Evolutionary conservation across 768 basidiomycete genomes (phyloP).

Genomic region (Mycena metata): DNA sequence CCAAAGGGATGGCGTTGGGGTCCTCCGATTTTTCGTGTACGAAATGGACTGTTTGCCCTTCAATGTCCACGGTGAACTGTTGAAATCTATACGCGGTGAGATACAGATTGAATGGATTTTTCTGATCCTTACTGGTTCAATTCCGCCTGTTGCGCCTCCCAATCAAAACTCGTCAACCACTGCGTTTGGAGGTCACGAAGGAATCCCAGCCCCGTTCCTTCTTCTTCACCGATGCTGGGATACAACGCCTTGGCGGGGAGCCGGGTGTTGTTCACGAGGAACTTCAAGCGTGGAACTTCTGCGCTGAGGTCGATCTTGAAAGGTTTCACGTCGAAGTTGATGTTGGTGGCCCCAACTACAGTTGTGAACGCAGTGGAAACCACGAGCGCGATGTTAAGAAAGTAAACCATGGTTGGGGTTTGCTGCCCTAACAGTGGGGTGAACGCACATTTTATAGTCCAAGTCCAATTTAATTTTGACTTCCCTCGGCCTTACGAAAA

Average conservation of each 20-base stretch:
- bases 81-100: not conserved
- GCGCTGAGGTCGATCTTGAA: constrained; percentile 11
- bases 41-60: constrained; percentile 21
- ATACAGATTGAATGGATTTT: too few species aligned
- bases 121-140: constrained; percentile 15
- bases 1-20: constrained; percentile 18
- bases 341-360: too few species aligned
- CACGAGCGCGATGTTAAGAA: too few species aligned
- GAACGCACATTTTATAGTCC: too few species aligned
- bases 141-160: constrained; percentile 14
- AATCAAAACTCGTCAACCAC: constrained; percentile 10
- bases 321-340: constrained; percentile 13
- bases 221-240: not conserved
- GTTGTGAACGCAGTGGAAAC: too few species aligned
- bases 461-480: too few species aligned
- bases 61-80: constrained; percentile 36
- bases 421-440: too few species aligned
- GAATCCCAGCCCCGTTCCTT: constrained; percentile 9
- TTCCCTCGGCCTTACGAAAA: too few species aligned
- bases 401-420: too few species aligned
- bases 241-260: constrained; percentile 16
- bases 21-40: constrained; percentile 17
- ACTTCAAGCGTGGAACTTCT: constrained; percentile 2
- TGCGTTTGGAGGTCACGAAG: not conserved
- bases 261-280: not conserved